Percentiles rank a stretch among this genome's conserved stretches.
These are phyloP conservation scores for Colletotrichum sp. DNA, from an alignment of 2,329 filamentous ascomycete genomes.

Conservation along the genomic window DNA sequence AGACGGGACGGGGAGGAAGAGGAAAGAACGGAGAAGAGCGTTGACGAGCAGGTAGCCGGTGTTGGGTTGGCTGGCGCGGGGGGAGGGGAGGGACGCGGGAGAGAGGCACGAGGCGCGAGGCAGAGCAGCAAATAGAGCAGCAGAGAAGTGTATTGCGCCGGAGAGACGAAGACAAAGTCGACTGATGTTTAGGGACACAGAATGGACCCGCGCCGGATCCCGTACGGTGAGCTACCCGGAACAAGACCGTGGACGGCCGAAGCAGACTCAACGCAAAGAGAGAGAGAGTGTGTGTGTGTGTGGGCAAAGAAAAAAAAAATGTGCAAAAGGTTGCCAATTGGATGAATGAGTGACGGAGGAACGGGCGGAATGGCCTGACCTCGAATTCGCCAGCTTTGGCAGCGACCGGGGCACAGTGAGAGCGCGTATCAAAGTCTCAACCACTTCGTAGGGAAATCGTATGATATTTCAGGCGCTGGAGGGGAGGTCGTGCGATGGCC, in stretches of 20 bases:
- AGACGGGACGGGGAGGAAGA: not conserved
- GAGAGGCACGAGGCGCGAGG: not conserved
- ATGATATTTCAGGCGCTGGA: constrained; percentile 41
- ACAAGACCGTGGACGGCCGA: constrained; percentile 11
- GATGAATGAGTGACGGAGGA: not conserved
- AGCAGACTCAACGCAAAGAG: not conserved
- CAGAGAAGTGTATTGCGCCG: not conserved
- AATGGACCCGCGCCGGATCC: constrained; percentile 12
- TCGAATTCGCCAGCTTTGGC: constrained; percentile 20
- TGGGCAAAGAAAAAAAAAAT: not conserved
- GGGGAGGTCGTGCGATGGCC: constrained; percentile 29
- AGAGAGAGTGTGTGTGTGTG: not conserved
- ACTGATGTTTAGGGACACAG: constrained; percentile 1
- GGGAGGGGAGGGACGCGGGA: not conserved
- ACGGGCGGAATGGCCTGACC: constrained; percentile 22
- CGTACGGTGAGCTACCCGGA: constrained; percentile 10
- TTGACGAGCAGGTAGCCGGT: not conserved
- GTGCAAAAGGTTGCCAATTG: constrained; percentile 8
- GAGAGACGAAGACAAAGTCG: constrained; percentile 7
- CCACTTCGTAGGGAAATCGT: constrained; percentile 31
- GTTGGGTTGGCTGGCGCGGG: not conserved
- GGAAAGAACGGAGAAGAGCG: not conserved
- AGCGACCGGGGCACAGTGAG: constrained; percentile 17
- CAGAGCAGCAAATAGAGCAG: not conserved
- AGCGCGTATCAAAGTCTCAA: constrained; percentile 20